A percentile compares a stretch with the other conserved stretches of the same genome.
Conservation (phyloP, 176 grass and related monocot species). For the Stipa capillata region DNA sequence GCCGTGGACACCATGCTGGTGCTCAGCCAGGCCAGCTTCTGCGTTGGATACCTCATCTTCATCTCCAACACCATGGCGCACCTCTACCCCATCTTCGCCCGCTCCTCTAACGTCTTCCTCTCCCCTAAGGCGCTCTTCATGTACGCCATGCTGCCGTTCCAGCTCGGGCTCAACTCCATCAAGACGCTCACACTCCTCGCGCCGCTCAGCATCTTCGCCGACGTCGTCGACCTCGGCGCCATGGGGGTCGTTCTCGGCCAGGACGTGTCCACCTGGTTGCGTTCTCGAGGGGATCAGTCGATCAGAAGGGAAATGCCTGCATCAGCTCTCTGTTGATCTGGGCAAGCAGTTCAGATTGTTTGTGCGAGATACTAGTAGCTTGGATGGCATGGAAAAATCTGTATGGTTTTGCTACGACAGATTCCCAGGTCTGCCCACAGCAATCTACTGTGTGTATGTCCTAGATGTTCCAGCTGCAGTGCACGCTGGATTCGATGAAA, state of each 20-base stretch:
- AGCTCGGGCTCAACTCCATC: slow-evolving; percentile 94
- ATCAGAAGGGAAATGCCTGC: not conserved
- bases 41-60: slow-evolving; percentile 87
- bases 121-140: slow-evolving; percentile 71
- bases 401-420: slow-evolving; percentile 10
- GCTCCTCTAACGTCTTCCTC: slow-evolving; percentile 32
- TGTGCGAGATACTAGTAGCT: not conserved
- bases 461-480: slow-evolving; percentile 23
- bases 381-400: slow-evolving; percentile 17
- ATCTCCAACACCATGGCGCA: slow-evolving; percentile 76
- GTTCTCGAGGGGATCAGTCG: not conserved
- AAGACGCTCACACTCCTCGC: slow-evolving; percentile 88
- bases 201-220: slow-evolving; percentile 87
- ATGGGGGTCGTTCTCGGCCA: slow-evolving; percentile 85
- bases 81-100: slow-evolving; percentile 43
- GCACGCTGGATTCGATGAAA: slow-evolving; percentile 38
- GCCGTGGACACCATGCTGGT: slow-evolving; percentile 84
- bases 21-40: slow-evolving; percentile 85
- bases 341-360: not conserved
- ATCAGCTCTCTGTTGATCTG: slow-evolving; percentile 23
- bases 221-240: slow-evolving; percentile 86
- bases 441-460: not conserved
- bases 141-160: slow-evolving; percentile 83
- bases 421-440: not conserved
- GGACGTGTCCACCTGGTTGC: slow-evolving; percentile 40